These are phyloP conservation scores for Suillus sp. DNA, from an alignment of 768 basidiomycete genomes.

Conservation along the genomic window DNA sequence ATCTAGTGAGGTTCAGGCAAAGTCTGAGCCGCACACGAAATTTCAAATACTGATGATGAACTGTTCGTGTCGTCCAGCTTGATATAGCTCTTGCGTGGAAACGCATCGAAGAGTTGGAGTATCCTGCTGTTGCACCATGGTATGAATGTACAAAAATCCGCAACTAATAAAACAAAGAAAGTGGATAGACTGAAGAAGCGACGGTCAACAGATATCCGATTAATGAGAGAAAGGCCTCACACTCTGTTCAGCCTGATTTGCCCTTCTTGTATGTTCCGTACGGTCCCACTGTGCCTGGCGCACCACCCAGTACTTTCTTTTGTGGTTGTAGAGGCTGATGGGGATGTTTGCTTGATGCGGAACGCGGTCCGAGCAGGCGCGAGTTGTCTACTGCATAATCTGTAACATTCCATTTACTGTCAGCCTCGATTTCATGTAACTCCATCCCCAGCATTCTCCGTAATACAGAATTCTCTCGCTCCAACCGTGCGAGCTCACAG, in stretches of 20 bases:
- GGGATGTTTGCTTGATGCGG: constrained; percentile 14
- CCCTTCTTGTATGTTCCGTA: constrained; percentile 44
- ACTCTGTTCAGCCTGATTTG: neutral
- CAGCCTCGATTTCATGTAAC: constrained; percentile 22
- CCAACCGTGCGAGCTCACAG: constrained; percentile 83
- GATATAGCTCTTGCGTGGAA: neutral
- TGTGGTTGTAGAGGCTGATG: constrained; percentile 15
- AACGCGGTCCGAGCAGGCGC: constrained; percentile 18
- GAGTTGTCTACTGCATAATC: constrained; percentile 23
- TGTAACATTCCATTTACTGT: constrained; percentile 3
- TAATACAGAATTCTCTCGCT: constrained; percentile 85
- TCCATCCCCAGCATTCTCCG: constrained; percentile 66
- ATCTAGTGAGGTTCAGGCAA: neutral
- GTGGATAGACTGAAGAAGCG: neutral
- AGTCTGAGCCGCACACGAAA: neutral
- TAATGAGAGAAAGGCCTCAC: neutral
- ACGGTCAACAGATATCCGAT: neutral
- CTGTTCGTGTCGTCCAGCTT: neutral
- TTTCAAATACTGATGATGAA: neutral
- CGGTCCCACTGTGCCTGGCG: constrained; percentile 41
- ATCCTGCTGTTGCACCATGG: neutral
- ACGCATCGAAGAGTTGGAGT: neutral
- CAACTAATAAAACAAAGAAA: neutral
- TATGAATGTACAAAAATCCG: constrained; percentile 1
- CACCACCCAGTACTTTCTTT: constrained; percentile 35